Percentiles rank a stretch among this genome's conserved stretches.
These are phyloP conservation scores for Calonectria leucothoes DNA, from an alignment of 2,329 filamentous ascomycete genomes.

Conservation along the genomic window DNA sequence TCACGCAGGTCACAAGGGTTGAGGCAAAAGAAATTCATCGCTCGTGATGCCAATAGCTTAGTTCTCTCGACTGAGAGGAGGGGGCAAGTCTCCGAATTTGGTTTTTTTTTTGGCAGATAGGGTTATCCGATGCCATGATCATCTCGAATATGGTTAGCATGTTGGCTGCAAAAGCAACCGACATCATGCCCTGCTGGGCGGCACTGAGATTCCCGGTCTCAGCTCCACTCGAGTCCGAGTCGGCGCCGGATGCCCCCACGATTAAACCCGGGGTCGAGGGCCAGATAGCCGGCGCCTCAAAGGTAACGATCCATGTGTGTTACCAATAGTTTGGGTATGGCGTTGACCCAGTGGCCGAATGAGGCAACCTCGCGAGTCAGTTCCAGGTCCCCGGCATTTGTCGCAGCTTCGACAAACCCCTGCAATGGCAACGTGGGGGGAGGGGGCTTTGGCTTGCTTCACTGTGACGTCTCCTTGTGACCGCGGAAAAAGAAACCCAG, in stretches of 20 bases:
- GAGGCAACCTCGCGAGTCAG: constrained; percentile 7
- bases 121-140: not conserved
- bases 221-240: constrained; percentile 11
- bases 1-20: not conserved
- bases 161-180: not conserved
- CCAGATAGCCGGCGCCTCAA: constrained; percentile 10
- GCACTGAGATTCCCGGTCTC: not conserved
- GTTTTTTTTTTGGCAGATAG: not conserved
- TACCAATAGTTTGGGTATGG: constrained; percentile 21
- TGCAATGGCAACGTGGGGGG: constrained; percentile 16
- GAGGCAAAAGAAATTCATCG: not conserved
- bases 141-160: not conserved
- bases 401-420: constrained; percentile 25
- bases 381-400: constrained; percentile 22
- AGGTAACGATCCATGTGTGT: constrained; percentile 1
- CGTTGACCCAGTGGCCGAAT: constrained; percentile 6
- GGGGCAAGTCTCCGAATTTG: not conserved
- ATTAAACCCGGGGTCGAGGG: not conserved
- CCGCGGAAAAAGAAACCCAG: not conserved
- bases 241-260: constrained; percentile 18
- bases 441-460: constrained; percentile 22
- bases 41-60: not conserved
- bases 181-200: not conserved
- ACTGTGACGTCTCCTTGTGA: constrained; percentile 1
- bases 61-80: not conserved